Base-by-base conservation (phyloP, 1,139 yeast genomes). In the Petasospora fabianii region DNA sequence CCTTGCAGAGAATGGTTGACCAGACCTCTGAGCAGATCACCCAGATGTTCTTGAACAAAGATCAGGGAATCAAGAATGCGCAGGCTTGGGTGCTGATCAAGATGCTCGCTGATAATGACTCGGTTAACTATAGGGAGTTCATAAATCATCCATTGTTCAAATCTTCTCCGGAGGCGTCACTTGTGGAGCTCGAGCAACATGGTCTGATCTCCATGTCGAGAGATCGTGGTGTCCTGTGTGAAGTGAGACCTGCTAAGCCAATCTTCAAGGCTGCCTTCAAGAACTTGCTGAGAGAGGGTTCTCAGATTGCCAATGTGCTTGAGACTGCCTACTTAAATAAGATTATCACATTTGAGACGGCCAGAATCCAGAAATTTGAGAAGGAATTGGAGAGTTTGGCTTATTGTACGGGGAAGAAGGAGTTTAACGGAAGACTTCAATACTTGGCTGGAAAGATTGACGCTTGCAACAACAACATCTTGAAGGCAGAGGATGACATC, bases 41-140 rank as follows among this genome's bases (percentile, higher is more conserved):
- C 3, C 95, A 94, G 36, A 80, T 85, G 55, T 88, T 82, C 61
- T 64, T 87, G 43, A 70, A 66, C 47, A 73, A 68, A 39, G 70
- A 70, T 10, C 56, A 64, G 22, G 75, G 75, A 14, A 80, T 94
- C 74, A 74, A 75, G 32, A 68, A 82, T 6, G 85, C 95, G 2
- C 97, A 92, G 55, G 95, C 88, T 0, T 92, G 98, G 98, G 75
- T 73, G 18, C 59, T 92, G 15, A 78, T 92, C 55, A 84, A 84
- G 53, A 50, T 72, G 31, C 68, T 92, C 33, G 74, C 88, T 1
- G 57, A 62, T 6, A 56, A 62, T 0, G 77, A 73, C 2, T 49
- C 55, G 4, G 62, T 84, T 3, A 51, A 64, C 1, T 83, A 69
- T 53, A 67, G 69, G 30, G 80, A 80, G 11, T 63, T 84, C 34